Conservation (phyloP, 2,329 filamentous ascomycete genomes). For the Didymella glomerata region DNA sequence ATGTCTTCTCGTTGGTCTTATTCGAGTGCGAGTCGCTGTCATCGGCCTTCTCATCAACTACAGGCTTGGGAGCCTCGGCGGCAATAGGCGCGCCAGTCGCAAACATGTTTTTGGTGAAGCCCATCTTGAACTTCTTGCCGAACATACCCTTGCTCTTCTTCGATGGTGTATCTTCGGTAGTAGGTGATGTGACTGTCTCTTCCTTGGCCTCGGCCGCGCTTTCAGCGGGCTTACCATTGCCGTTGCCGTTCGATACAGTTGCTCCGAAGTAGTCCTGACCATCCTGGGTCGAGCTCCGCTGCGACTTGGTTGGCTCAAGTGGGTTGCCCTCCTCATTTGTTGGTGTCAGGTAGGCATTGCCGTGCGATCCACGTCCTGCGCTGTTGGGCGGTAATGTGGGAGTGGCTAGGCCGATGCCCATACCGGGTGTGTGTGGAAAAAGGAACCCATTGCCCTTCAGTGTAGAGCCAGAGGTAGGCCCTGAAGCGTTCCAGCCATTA, state of each 20-base stretch:
- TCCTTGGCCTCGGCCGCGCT: slow-evolving; percentile 39
- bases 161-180: slow-evolving; percentile 42
- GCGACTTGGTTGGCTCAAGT: slow-evolving; percentile 65
- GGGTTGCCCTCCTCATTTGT: slow-evolving; percentile 54
- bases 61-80: slow-evolving; percentile 73
- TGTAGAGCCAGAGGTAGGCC: slow-evolving; percentile 59
- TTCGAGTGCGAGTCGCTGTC: slow-evolving; percentile 67
- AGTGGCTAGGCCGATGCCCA: slow-evolving; percentile 80
- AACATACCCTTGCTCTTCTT: slow-evolving; percentile 72
- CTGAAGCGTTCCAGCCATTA: slow-evolving; percentile 56
- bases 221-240: slow-evolving; percentile 42
- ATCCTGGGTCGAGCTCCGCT: slow-evolving; percentile 62
- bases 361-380: slow-evolving; percentile 47
- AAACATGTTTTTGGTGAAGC: slow-evolving; percentile 85
- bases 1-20: slow-evolving; percentile 71
- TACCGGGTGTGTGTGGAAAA: slow-evolving; percentile 72
- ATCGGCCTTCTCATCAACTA: slow-evolving; percentile 76
- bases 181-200: slow-evolving; percentile 54
- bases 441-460: slow-evolving; percentile 69
- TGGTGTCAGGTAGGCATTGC: slow-evolving; percentile 50
- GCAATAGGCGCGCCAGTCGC: slow-evolving; percentile 67
- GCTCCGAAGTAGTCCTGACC: slow-evolving; percentile 75
- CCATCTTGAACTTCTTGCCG: slow-evolving; percentile 81
- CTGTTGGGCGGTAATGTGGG: slow-evolving; percentile 58
- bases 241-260: slow-evolving; percentile 31